Percentiles rank a stretch among this genome's conserved stretches.
Evolutionary conservation across 2,329 filamentous ascomycete genomes (phyloP).

Genomic region (Aspergillus aculeatus): DNA sequence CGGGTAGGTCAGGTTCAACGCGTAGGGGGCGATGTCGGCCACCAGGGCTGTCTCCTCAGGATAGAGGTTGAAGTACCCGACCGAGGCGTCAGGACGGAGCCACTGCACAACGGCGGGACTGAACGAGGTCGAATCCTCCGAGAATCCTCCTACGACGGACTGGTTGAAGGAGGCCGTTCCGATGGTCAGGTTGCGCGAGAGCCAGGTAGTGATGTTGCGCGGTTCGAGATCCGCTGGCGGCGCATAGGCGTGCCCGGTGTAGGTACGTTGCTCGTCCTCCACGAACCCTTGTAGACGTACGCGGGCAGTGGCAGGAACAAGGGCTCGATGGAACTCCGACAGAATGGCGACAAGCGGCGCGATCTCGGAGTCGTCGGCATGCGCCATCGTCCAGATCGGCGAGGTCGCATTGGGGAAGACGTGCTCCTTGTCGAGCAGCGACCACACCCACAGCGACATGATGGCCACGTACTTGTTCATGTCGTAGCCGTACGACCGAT

Average conservation of each 20-base stretch:
- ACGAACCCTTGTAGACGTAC: conserved; percentile 47
- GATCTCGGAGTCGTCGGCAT: conserved; percentile 60
- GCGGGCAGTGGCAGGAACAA: conserved; percentile 22
- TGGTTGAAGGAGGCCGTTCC: conserved; percentile 60
- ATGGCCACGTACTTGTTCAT: conserved; percentile 63
- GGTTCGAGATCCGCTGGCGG: conserved; percentile 58
- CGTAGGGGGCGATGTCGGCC: conserved; percentile 42
- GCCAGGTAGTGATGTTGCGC: conserved; percentile 60
- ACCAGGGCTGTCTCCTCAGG: conserved; percentile 44
- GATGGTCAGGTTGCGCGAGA: conserved; percentile 58
- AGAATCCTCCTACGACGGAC: conserved; percentile 56
- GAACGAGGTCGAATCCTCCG: conserved; percentile 53
- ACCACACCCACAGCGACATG: conserved; percentile 60
- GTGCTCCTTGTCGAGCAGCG: conserved; percentile 36
- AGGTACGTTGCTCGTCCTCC: conserved; percentile 50
- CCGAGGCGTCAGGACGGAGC: conserved; percentile 39
- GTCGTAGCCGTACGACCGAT: conserved; percentile 62
- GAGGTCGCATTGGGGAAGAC: conserved; percentile 40
- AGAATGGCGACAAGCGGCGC: conserved; percentile 58
- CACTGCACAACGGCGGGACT: conserved; percentile 63
- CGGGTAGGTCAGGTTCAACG: conserved; percentile 56
- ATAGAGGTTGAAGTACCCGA: conserved; percentile 35
- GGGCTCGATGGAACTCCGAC: conserved; percentile 49
- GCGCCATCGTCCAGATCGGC: conserved; percentile 49
- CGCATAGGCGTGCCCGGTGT: conserved; percentile 54